Evolutionary conservation across 23 red algal species (phyloP).

Genomic region (Gracilaria caudata): DNA sequence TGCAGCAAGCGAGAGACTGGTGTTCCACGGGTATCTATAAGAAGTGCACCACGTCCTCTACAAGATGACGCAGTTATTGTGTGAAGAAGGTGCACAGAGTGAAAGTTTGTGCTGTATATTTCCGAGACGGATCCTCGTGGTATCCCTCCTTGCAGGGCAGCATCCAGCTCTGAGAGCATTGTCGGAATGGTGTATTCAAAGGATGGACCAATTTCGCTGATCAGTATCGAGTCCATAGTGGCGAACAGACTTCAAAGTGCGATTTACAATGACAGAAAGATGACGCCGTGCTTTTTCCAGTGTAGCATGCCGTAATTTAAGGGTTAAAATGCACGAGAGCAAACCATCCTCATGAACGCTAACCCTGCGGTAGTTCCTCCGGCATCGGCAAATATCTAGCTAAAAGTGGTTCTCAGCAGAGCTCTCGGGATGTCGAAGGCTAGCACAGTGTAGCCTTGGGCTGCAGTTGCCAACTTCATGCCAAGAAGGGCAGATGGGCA

Average conservation of each 20-base stretch:
- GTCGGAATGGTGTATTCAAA: conserved; percentile 12
- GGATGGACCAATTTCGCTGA: neutral
- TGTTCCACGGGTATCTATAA: conserved; percentile 26
- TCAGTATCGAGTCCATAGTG: too few species aligned
- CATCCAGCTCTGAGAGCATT: conserved; percentile 19
- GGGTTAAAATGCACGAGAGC: too few species aligned
- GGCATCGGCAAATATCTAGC: too few species aligned
- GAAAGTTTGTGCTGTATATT: conserved; percentile 42
- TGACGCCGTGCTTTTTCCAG: too few species aligned
- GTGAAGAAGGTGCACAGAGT: conserved; percentile 23
- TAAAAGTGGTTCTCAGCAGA: too few species aligned
- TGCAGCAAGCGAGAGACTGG: conserved; percentile 16
- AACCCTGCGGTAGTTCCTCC: too few species aligned
- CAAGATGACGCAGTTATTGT: conserved; percentile 13
- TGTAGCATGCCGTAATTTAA: too few species aligned
- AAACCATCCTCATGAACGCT: too few species aligned
- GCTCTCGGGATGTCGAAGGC: too few species aligned
- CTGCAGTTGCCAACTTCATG: neutral
- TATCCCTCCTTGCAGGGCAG: conserved; percentile 39
- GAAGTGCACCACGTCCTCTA: conserved; percentile 21
- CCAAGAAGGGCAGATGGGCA: neutral
- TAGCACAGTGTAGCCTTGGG: too few species aligned
- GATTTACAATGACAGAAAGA: too few species aligned
- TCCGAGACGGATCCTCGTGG: conserved; percentile 16
- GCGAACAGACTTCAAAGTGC: too few species aligned